Evolutionary conservation across 768 basidiomycete genomes (phyloP), one percentile per base, ranked within the genome.

Genomic region (Tulasnella sp.): DNA sequence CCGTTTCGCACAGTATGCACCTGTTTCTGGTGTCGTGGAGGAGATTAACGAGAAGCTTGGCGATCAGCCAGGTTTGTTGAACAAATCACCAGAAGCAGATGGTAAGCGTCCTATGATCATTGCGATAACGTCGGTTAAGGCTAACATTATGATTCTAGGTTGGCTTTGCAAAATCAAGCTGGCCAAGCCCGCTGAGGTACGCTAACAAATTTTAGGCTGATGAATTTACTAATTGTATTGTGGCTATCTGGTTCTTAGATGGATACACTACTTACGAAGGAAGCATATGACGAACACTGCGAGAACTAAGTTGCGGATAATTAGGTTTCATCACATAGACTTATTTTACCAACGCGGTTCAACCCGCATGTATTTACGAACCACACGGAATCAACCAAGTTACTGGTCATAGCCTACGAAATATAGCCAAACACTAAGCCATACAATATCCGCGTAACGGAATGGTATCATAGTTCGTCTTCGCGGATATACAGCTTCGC

Each of bases 131-230:
- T 39, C 20, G 19, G n/a, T n/a, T n/a, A n/a, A n/a, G n/a, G n/a
- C n/a, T n/a, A n/a, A n/a, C n/a, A n/a, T n/a, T n/a, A n/a, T 44
- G 53, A 46, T 46, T 25, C 5, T 57, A 96, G 92, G 93, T 50
- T 99, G 93, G 93, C 77, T 99, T 40, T 91, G 83, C 78, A 92
- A 87, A 72, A 81, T 99, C 60, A 78, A 82, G 64, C 65, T 95
- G 39, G 75, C 83, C 19, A 66, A 85, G 53, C 80, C 82, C 4
- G 65, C 72, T 1, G 86, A 98, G 75, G 86, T 90, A 64, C 34
- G 72, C 53, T 12, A 10, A 43, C 5, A 8, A 5, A 9, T 16
- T 39, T 25, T 35, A 5, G 31, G 2, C 24, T 37, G 47, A 34
- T 19, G 16, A 34, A 34, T 46, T 6, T 25, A 44, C 6, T 32